Conservation (phyloP, 331 rosid genomes). For the Quercus lobata region DNA sequence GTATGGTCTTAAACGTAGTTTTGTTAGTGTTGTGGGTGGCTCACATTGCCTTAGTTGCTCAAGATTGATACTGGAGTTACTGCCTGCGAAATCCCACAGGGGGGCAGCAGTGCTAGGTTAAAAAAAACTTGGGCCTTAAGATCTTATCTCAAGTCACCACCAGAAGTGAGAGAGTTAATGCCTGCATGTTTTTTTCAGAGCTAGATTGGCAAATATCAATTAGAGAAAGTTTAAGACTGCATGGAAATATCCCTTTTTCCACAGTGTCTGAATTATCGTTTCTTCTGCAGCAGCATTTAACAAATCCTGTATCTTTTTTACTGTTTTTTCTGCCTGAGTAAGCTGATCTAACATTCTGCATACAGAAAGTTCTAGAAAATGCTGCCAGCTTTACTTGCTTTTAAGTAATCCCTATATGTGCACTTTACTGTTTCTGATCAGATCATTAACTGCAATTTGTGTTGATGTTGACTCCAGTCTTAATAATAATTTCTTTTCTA, state of each 20-base stretch:
- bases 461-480: neutral
- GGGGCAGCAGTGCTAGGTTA: too few relatives aligned
- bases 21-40: too few relatives aligned
- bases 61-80: too few relatives aligned
- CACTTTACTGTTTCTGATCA: neutral
- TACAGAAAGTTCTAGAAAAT: neutral
- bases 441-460: neutral
- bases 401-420: neutral
- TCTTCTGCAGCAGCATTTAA: neutral
- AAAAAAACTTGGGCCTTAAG: too few relatives aligned
- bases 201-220: neutral
- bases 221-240: too few relatives aligned
- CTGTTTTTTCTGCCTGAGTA: neutral
- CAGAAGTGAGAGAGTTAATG: too few relatives aligned
- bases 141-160: too few relatives aligned
- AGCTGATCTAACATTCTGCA: neutral
- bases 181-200: neutral
- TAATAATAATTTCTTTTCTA: neutral
- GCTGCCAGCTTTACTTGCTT: neutral
- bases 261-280: neutral
- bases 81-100: too few relatives aligned
- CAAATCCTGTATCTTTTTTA: neutral
- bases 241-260: too few relatives aligned
- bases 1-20: too few relatives aligned
- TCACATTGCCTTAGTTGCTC: too few relatives aligned